Evolutionary conservation across 2,329 filamentous ascomycete genomes (phyloP), one percentile per base, ranked within the genome.

Genomic region (Fusarium denticulatum): DNA sequence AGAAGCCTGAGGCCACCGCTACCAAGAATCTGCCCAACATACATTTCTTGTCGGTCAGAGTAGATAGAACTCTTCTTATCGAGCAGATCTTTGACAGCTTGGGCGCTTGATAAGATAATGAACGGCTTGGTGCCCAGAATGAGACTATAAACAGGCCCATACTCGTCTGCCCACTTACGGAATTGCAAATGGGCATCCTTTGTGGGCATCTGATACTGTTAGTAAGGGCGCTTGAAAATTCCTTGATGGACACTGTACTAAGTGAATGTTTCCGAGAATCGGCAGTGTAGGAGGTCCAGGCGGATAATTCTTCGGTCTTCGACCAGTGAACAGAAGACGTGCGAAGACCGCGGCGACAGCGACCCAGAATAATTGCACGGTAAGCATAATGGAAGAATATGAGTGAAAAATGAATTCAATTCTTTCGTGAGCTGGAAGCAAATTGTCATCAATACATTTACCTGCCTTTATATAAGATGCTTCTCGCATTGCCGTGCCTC

Each of bases 21-120:
- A 0, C 60, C 34, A 7, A 64, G 57, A 4, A 49, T 15, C 13
- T 61, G 60, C 7, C 60, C 60, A 22, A 61, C 60, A 6, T 64
- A 64, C 60, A 64, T 64, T 30, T 64, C 56, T 15, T 64, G 60
- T 2, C 60, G 42, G n/a, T 64, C 60, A 3, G 60, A 64, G n/a
- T 61, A 64, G 14, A 64, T 6, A 2, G 34, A 24, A 9, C 60
- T 64, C 20, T 42, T 64, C 36, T 61, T 61, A 1, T 64, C 56
- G 0, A 64, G 36, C n/a, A 64, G 56, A 5, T 64, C 60, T 8
- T 61, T 64, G 42, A 64, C 60, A 34, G 56, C 56, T 9, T 64
- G 56, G 2, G 60, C 60, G 28, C 43, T 64, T 2, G 60, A 64
- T 15, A 64, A 24, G 12, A 64, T 56, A 7, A 64, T 61, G 42